Evolutionary conservation across 2,329 filamentous ascomycete genomes (phyloP), one percentile per base, ranked within the genome.

Genomic region (Penicillium verrucosum): DNA sequence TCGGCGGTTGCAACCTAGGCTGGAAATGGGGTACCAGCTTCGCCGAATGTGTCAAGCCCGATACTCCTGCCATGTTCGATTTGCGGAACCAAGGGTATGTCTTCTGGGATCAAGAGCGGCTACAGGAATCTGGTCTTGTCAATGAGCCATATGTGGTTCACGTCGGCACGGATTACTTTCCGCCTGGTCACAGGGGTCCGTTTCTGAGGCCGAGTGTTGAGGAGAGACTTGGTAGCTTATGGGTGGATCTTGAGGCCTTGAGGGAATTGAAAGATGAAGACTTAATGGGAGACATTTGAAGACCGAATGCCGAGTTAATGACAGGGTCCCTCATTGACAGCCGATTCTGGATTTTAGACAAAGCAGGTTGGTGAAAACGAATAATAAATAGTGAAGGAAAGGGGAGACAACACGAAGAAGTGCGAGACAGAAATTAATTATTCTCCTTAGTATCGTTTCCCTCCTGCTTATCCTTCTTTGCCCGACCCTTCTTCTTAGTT

Each of bases 21-120:
- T 53, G 51, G 51, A 32, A 46, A 34, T 53, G 51, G 51, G 51
- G 25, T 4, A 46, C 51, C 7, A 46, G 51, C 41, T 46, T 53
- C 9, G 18, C 32, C 11, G 16, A 25, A 3, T 38, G 10, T 32
- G 34, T 44, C 41, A 53, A 41, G 14, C 27, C 42, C 8, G 43
- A 47, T 23, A 40, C n/a, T 34, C 42, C 51, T 1, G 42, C 51
- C 41, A 40, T 46, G 42, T 40, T 30, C 18, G 25, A 46, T 18
- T 16, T 47, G 27, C 34, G 42, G 34, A 29, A 53, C 14, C 42
- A 30, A 7, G 51, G 51, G 1, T 53, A 53, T 47, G 51, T 53
- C 14, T 53, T 53, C 29, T 53, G 43, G 51, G 51, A 53, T 16
- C n/a, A 23, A 18, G 18, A 27, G 2, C 36, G 51, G 7, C 27